Percentiles rank a stretch among this genome's conserved stretches.
These are phyloP conservation scores for Botrytis paeoniae DNA, from an alignment of 2,329 filamentous ascomycete genomes.

Conservation along the genomic window DNA sequence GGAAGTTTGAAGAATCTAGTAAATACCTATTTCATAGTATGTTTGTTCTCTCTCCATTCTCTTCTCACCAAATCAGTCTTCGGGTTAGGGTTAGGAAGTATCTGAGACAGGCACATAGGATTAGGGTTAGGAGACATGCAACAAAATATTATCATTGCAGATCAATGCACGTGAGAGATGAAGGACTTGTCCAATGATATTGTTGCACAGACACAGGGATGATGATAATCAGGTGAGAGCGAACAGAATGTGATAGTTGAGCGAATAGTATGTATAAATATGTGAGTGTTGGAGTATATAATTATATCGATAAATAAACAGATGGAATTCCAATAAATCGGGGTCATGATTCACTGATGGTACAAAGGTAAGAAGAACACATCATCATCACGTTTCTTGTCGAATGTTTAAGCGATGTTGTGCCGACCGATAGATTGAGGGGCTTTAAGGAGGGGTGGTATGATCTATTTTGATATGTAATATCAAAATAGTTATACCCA, in stretches of 20 bases:
- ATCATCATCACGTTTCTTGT: neutral
- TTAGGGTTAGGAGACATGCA: slow-evolving; percentile 3
- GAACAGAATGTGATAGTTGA: neutral
- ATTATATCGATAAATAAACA: neutral
- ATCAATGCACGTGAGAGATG: neutral
- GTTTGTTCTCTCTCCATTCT: neutral
- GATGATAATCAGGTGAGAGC: neutral
- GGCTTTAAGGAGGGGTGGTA: too few species aligned
- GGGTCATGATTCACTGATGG: neutral
- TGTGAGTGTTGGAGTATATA: neutral
- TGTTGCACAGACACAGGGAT: neutral
- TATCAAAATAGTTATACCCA: neutral
- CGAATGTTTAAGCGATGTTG: neutral
- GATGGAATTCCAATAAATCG: fast-evolving
- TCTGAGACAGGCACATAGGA: neutral
- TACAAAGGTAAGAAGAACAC: neutral
- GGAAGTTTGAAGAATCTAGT: neutral
- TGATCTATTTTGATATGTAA: neutral
- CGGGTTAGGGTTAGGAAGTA: neutral
- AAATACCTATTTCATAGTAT: neutral
- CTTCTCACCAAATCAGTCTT: neutral
- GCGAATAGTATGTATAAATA: neutral
- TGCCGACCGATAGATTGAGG: neutral
- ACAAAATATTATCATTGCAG: neutral
- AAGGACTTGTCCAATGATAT: neutral